Percentiles rank a stretch among this genome's conserved stretches.
phyloP scores from a whole-genome alignment of 768 basidiomycete genomes.

The Tricholoma matsutake region DNA sequence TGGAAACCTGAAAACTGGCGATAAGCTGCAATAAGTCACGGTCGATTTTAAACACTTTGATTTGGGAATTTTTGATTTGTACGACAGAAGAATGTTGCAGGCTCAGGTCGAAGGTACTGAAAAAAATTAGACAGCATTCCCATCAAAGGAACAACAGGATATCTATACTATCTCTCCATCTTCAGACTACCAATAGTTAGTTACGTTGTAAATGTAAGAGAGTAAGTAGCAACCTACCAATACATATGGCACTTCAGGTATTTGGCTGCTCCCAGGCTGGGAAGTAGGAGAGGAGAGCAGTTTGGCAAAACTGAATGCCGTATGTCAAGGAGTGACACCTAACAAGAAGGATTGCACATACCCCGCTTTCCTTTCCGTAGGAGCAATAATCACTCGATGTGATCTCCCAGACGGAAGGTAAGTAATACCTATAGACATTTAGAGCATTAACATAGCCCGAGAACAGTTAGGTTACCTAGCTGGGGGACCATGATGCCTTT shows the following conservation, averaged over 20 bases:
- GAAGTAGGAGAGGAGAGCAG: slow-evolving; percentile 31
- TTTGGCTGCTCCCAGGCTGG: slow-evolving; percentile 14
- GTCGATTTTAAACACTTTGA: too few species aligned
- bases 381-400: slow-evolving; percentile 35
- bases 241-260: slow-evolving; percentile 12
- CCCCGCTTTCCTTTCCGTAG: slow-evolving; percentile 34
- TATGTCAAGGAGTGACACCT: background rate
- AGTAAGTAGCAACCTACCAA: slow-evolving; percentile 14
- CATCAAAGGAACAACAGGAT: background rate
- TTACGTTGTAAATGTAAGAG: background rate
- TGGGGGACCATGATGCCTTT: slow-evolving; percentile 65
- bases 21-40: too few species aligned
- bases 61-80: too few species aligned
- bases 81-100: too few species aligned
- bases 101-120: too few species aligned
- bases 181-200: background rate
- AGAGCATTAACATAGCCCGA: slow-evolving; percentile 3
- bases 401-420: slow-evolving; percentile 39
- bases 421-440: slow-evolving; percentile 24
- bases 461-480: slow-evolving; percentile 43
- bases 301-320: slow-evolving; percentile 22
- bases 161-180: slow-evolving; percentile 4
- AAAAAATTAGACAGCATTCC: too few species aligned
- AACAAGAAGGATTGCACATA: slow-evolving; percentile 14
- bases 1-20: too few species aligned